These are phyloP conservation scores for Aspergillaceae sp. DNA, from an alignment of 2,329 filamentous ascomycete genomes.

Conservation along the genomic window DNA sequence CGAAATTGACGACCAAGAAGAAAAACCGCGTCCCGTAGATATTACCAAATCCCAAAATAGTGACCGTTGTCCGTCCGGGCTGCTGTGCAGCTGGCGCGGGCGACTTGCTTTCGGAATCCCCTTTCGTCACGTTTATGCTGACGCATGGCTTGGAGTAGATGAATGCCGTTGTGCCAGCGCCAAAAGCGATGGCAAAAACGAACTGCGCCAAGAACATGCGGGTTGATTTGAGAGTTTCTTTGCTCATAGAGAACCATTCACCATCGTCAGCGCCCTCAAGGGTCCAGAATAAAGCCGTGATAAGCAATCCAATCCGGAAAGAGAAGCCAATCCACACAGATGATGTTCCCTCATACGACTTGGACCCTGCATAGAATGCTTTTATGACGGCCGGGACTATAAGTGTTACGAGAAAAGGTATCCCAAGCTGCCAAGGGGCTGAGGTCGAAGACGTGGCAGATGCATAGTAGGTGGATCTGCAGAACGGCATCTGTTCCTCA, in stretches of 20 bases:
- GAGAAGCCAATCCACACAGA: constrained; percentile 74
- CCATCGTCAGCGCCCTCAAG: constrained; percentile 78
- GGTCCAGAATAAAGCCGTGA: constrained; percentile 76
- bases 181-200: constrained; percentile 68
- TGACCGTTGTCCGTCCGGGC: constrained; percentile 46
- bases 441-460: constrained; percentile 88
- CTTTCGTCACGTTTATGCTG: constrained; percentile 53
- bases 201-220: constrained; percentile 73
- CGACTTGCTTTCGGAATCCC: constrained; percentile 32
- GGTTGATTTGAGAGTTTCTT: constrained; percentile 58
- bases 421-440: constrained; percentile 74
- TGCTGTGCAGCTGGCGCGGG: constrained; percentile 22
- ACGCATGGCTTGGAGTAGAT: constrained; percentile 79
- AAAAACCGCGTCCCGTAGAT: constrained; percentile 87
- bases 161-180: constrained; percentile 77
- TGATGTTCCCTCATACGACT: constrained; percentile 80
- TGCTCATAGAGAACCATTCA: constrained; percentile 63
- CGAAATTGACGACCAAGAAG: constrained; percentile 69
- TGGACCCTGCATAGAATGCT: constrained; percentile 70
- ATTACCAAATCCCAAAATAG: constrained; percentile 85
- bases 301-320: constrained; percentile 65
- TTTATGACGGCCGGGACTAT: constrained; percentile 70
- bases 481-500: constrained; percentile 97
- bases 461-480: constrained; percentile 89
- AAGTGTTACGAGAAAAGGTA: constrained; percentile 67